phyloP scores from a whole-genome alignment of 2,329 filamentous ascomycete species.

The Beauveria scarabaeidicola region DNA sequence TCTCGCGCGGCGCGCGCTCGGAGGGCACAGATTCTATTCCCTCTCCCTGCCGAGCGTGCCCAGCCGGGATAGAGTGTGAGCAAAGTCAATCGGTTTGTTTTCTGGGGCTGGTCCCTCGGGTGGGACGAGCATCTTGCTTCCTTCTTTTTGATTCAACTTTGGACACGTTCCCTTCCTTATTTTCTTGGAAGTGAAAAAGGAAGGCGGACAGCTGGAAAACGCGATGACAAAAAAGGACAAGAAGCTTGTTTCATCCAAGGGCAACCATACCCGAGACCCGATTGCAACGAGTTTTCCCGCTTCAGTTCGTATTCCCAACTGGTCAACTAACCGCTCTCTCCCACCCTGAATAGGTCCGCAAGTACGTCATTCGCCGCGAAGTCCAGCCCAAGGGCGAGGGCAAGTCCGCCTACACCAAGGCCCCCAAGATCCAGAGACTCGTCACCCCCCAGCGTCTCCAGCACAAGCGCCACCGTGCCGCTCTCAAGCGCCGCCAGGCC shows the following conservation, averaged over 20 bases:
- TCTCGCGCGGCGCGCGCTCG: conserved; percentile 39
- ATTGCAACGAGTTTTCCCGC: background rate
- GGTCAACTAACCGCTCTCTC: background rate
- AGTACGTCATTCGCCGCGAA: conserved; percentile 99
- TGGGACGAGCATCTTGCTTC: conserved; percentile 10
- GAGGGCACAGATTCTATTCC: conserved; percentile 18
- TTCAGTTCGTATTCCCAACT: background rate
- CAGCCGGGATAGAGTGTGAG: conserved; percentile 53
- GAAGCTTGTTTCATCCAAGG: conserved; percentile 8
- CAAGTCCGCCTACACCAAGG: conserved; percentile 99
- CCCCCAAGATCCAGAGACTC: conserved; percentile 98
- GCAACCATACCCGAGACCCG: background rate
- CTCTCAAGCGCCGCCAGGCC: conserved; percentile 95
- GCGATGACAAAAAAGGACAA: conserved; percentile 7
- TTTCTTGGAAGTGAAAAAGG: background rate
- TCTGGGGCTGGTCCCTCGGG: background rate
- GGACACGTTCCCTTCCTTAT: background rate
- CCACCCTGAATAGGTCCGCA: conserved; percentile 64
- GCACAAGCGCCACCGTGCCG: conserved; percentile 97
- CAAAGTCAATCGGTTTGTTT: conserved; percentile 21
- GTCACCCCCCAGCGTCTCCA: conserved; percentile 99
- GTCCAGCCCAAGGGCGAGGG: conserved; percentile 95
- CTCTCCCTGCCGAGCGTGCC: background rate
- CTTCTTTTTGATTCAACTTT: conserved; percentile 6
- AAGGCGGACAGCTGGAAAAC: background rate